A percentile compares a stretch with the other conserved stretches of the same genome.
Evolutionary conservation across 495 filamentous ascomycete genomes (phyloP).

Genomic region (Daldinia bambusicola): DNA sequence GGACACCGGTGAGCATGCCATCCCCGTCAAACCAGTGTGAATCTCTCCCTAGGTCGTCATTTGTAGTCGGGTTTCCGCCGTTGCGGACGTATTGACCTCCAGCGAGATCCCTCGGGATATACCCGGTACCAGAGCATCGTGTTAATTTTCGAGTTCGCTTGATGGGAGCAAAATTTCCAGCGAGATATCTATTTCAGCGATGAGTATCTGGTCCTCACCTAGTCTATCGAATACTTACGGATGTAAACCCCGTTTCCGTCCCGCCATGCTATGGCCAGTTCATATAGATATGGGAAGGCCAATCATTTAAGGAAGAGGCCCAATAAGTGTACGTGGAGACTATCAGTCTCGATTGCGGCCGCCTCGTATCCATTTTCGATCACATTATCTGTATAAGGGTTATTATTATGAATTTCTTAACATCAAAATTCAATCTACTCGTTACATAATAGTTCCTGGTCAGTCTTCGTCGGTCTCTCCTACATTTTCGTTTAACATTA

Average conservation of each 20-base stretch:
- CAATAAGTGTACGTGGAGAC: background rate
- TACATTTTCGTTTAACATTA: background rate
- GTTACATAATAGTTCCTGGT: background rate
- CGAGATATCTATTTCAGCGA: conserved; percentile 55
- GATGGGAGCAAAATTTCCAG: conserved; percentile 73
- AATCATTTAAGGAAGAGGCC: background rate
- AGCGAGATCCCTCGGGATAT: conserved; percentile 66
- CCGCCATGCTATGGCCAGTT: conserved; percentile 14
- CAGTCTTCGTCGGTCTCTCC: background rate
- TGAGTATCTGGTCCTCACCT: background rate
- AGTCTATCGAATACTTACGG: conserved; percentile 38
- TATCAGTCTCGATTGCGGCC: background rate
- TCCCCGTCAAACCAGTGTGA: conserved; percentile 79
- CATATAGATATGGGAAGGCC: background rate
- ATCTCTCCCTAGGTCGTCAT: conserved; percentile 63
- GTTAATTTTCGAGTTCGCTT: conserved; percentile 58
- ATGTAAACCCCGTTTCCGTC: conserved; percentile 7
- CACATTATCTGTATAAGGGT: background rate
- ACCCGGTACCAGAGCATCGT: conserved; percentile 62
- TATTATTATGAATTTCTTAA: background rate
- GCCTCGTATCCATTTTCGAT: background rate
- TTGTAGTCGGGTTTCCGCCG: conserved; percentile 72
- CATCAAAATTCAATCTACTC: background rate
- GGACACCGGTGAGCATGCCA: conserved; percentile 74
- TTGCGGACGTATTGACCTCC: conserved; percentile 76